These are phyloP conservation scores for Trichoderma lentiforme DNA, from an alignment of 2,329 filamentous ascomycete species.

Conservation along the genomic window DNA sequence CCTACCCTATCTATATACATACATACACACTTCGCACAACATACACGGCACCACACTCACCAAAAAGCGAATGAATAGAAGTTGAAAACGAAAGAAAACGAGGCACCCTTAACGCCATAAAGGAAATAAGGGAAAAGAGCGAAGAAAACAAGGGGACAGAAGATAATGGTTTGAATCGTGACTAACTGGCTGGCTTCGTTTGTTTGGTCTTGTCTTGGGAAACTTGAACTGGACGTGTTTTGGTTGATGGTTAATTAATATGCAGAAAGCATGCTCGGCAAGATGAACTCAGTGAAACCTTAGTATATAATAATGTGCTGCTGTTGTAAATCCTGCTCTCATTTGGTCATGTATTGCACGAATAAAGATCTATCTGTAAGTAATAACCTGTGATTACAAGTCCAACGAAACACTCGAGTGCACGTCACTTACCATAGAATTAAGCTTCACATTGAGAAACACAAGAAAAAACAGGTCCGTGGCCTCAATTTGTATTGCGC, in stretches of 20 bases:
- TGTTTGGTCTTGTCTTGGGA: neutral
- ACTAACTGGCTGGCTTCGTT: neutral
- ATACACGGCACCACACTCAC: neutral
- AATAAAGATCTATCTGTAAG: neutral
- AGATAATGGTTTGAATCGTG: neutral
- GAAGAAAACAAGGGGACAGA: neutral
- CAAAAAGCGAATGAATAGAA: neutral
- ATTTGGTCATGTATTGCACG: neutral
- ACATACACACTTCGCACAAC: neutral
- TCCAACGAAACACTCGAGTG: neutral
- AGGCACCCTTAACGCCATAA: neutral
- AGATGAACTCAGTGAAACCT: neutral
- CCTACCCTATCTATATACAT: neutral
- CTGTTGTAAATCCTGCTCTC: neutral
- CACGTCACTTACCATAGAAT: neutral
- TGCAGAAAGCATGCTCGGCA: neutral
- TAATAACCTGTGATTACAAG: neutral
- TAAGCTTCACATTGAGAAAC: neutral
- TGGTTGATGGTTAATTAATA: neutral
- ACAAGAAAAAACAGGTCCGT: neutral
- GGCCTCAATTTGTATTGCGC: constrained; percentile 29
- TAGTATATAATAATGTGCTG: neutral
- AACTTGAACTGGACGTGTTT: neutral
- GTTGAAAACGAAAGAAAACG: neutral
- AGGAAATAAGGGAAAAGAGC: neutral